Evolutionary conservation across 2,329 filamentous ascomycete genomes (phyloP).

Genomic region (Fusarium sp.): DNA sequence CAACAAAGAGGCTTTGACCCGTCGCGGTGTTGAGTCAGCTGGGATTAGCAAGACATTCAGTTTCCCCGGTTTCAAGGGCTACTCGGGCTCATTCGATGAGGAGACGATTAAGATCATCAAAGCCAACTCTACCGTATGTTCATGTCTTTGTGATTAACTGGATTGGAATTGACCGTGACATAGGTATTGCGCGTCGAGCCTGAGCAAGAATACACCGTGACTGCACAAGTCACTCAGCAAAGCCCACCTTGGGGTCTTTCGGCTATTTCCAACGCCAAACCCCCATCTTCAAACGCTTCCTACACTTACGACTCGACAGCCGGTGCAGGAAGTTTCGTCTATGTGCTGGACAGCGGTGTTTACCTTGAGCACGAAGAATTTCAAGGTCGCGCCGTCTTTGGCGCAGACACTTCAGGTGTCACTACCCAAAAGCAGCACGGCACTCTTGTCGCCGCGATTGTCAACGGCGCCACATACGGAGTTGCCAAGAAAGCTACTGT

Average conservation of each 20-base stretch:
- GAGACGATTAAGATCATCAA: slow-evolving; percentile 7
- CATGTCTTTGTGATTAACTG: no score
- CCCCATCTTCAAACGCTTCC: not conserved
- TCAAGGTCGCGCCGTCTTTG: slow-evolving; percentile 11
- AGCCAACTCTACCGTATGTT: not conserved
- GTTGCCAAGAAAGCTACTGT: slow-evolving; percentile 26
- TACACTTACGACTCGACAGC: slow-evolving; percentile 24
- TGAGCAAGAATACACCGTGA: not conserved
- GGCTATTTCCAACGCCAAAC: slow-evolving; percentile 13
- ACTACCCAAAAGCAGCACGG: slow-evolving; percentile 3
- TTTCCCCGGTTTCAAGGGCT: slow-evolving; percentile 10
- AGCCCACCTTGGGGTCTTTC: slow-evolving; percentile 10
- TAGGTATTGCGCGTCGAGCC: slow-evolving; percentile 1
- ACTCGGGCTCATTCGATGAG: slow-evolving; percentile 2
- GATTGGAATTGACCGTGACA: no score
- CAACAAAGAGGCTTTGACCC: not conserved
- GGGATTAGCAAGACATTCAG: not conserved
- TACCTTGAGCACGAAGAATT: slow-evolving; percentile 1
- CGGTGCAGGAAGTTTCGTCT: slow-evolving; percentile 8
- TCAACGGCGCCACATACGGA: slow-evolving; percentile 20
- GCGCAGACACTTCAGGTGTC: slow-evolving; percentile 6
- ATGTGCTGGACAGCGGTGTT: slow-evolving; percentile 18
- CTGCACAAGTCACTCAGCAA: not conserved
- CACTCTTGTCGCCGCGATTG: slow-evolving; percentile 19
- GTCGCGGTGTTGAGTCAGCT: not conserved